A percentile compares a stretch with the other conserved stretches of the same genome.
Conservation (phyloP, 2,329 filamentous ascomycete species). For the Decorospora gaudefroyi region DNA sequence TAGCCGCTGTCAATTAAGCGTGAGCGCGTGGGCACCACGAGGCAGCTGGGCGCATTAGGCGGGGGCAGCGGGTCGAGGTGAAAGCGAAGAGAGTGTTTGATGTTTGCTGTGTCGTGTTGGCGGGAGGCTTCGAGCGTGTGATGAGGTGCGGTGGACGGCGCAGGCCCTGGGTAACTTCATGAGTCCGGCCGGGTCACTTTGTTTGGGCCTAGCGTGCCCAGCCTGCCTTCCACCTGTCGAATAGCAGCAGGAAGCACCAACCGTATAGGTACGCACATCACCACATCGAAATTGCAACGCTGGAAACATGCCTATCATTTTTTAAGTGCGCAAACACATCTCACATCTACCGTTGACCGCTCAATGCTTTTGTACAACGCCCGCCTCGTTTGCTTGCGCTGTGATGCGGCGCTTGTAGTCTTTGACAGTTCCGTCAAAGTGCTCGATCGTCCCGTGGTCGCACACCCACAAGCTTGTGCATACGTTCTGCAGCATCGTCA, state of each 20-base stretch:
- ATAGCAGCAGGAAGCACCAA: constrained; percentile 10
- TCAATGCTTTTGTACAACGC: constrained; percentile 70
- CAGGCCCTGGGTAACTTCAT: constrained; percentile 19
- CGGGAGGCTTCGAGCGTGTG: constrained; percentile 19
- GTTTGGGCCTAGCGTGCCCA: constrained; percentile 32
- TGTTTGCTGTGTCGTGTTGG: constrained; percentile 19
- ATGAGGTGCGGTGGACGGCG: constrained; percentile 23
- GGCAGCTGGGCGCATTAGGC: constrained; percentile 33
- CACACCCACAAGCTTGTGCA: constrained; percentile 97
- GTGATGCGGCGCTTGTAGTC: constrained; percentile 97
- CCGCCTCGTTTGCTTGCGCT: constrained; percentile 83
- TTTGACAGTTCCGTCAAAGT: constrained; percentile 93
- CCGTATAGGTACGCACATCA: too few relatives aligned
- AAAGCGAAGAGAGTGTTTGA: constrained; percentile 18
- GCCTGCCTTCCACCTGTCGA: constrained; percentile 21
- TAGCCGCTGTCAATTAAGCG: constrained; percentile 33
- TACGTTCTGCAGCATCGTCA: constrained; percentile 96
- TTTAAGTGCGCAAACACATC: neutral
- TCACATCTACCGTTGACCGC: neutral
- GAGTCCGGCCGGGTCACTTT: constrained; percentile 20
- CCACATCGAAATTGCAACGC: constrained; percentile 6
- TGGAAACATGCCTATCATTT: neutral
- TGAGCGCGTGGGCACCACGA: constrained; percentile 34
- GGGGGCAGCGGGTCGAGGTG: constrained; percentile 8
- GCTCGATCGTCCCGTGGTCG: constrained; percentile 89